phyloP scores from a whole-genome alignment of 2,329 filamentous ascomycete genomes.

The Cytospora leucostoma region DNA sequence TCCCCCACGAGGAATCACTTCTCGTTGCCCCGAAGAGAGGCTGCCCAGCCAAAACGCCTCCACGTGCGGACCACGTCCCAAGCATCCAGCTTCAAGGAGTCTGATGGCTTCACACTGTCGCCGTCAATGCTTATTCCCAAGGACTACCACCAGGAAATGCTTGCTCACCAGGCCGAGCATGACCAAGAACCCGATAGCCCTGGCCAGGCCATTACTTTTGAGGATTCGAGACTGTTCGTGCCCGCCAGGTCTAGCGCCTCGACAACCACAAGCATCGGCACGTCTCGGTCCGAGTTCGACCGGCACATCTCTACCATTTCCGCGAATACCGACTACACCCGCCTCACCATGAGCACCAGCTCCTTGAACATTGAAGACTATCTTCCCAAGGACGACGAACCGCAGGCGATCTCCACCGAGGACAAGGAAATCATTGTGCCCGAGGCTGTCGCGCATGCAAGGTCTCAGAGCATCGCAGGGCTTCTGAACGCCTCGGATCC shows the following conservation, averaged over 20 bases:
- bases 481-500: constrained; percentile 18
- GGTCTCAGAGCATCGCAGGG: constrained; percentile 23
- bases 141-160: constrained; percentile 59
- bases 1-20: constrained; percentile 52
- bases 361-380: constrained; percentile 42
- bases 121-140: constrained; percentile 63
- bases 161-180: constrained; percentile 41
- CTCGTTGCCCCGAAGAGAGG: constrained; percentile 49
- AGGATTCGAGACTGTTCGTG: constrained; percentile 41
- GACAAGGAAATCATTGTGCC: constrained; percentile 28
- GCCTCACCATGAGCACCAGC: constrained; percentile 55
- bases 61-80: constrained; percentile 48
- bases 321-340: constrained; percentile 55
- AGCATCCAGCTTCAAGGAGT: constrained; percentile 59
- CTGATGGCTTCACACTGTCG: constrained; percentile 60
- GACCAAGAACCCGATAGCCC: constrained; percentile 39
- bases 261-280: constrained; percentile 53
- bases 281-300: constrained; percentile 49
- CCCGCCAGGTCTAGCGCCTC: constrained; percentile 56
- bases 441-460: constrained; percentile 11
- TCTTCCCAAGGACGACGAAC: constrained; percentile 29
- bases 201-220: constrained; percentile 34
- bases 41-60: constrained; percentile 33
- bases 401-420: constrained; percentile 22
- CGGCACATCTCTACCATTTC: constrained; percentile 56